Evolutionary conservation across 345 rosid species (phyloP), one percentile per base, ranked within the genome.

Genomic region (Pelargonium nanum): DNA sequence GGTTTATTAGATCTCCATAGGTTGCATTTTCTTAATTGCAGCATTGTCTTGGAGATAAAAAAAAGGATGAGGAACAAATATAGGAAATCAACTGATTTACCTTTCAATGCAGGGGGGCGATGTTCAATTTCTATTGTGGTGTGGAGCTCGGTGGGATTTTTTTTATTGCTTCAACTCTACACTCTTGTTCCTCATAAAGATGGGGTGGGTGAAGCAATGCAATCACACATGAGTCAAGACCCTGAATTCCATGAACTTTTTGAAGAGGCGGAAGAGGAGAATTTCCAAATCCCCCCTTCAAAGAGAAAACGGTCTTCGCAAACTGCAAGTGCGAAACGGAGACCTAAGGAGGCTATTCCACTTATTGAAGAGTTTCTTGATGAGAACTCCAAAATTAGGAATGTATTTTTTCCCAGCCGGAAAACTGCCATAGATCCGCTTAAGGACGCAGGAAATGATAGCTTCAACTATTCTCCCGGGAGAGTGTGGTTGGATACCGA

Each of bases 401-500:
- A 79, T 58, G 63, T 82, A 0, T 92, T 92, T 77, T 92, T 92
- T 67, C 98, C 98, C 5, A 74, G 22, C 54, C 70, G 72, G 70
- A 86, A 70, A 74, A 83, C 74, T 23, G 85, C 86, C 0, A 24
- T 88, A 56, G 83, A 81, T 66, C 98, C 98, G 1, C 75, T 58
- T 23, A 83, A 67, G 72, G 75, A 66, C 24, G 63, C 74, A 54
- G 83, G 78, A 25, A 86, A 86, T 52, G 78, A 78, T 26, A 79
- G 86, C 55, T 78, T 57, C 53, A 65, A 79, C 71, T 88, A 75
- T 70, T 68, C 71, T 61, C 98, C 96, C 0, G 93, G 93, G 40
- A 83, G 82, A 68, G 77, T 86, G 64, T 92, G 98, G 98, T 64
- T 85, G 80, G 98, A 92, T 54, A 92, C 93, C 0, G 85, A 89